These are phyloP conservation scores for Fonsecaea monophora DNA, from an alignment of 2,329 filamentous ascomycete species.

Conservation along the genomic window DNA sequence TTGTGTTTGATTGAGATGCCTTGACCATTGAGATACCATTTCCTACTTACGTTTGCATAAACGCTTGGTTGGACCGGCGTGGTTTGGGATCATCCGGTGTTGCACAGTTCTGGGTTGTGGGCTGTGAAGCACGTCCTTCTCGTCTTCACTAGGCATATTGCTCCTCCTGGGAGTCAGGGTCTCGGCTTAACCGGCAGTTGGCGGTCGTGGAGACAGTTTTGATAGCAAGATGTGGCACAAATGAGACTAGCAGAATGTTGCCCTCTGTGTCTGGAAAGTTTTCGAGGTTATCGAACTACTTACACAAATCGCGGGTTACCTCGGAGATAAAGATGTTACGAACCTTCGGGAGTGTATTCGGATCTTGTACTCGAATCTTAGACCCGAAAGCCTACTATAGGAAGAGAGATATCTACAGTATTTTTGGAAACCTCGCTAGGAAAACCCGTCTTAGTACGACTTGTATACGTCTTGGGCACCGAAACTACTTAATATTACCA, in stretches of 20 bases:
- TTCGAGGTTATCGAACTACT: no score
- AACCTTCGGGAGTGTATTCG: no score
- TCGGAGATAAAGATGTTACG: no score
- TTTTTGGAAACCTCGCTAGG: no score
- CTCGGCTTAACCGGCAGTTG: background rate
- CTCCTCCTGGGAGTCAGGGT: background rate
- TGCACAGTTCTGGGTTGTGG: conserved; percentile 1
- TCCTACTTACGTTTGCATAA: conserved; percentile 7
- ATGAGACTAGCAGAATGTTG: background rate
- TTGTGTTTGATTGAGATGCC: conserved; percentile 7
- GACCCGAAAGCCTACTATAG: no score
- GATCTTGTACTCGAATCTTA: no score
- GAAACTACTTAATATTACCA: no score
- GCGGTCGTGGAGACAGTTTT: background rate
- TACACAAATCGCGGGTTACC: no score
- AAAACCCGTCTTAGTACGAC: no score
- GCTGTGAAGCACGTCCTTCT: background rate
- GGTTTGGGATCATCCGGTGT: background rate
- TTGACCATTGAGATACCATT: conserved; percentile 8
- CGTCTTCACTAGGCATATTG: background rate
- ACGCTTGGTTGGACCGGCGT: conserved; percentile 4
- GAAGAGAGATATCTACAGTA: no score
- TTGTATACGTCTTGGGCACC: no score
- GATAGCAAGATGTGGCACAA: background rate
- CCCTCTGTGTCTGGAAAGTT: background rate